Evolutionary conservation across 2,329 filamentous ascomycete species (phyloP).

Genomic region (Aureobasidium melanogenum): DNA sequence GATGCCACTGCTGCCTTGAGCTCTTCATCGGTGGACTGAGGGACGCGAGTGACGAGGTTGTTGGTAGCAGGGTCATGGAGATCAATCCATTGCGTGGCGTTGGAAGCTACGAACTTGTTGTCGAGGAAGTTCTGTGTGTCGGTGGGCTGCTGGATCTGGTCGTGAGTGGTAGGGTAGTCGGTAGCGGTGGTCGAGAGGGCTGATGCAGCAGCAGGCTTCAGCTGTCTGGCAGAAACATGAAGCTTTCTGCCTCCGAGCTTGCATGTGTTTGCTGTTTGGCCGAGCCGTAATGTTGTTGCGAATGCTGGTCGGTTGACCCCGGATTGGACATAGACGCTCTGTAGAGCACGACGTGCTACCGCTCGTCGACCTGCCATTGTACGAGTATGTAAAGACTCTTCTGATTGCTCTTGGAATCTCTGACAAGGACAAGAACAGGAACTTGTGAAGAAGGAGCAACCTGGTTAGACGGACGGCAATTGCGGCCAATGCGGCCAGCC

Average conservation of each 20-base stretch:
- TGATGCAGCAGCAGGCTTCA: conserved; percentile 38
- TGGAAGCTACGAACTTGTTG: conserved; percentile 56
- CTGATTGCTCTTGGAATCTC: not conserved
- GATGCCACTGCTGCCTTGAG: conserved; percentile 63
- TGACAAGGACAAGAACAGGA: not conserved
- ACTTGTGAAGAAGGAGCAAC: not conserved
- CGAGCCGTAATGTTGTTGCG: conserved; percentile 30
- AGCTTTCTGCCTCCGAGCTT: conserved; percentile 38
- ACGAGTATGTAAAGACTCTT: not conserved
- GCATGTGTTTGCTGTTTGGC: conserved; percentile 26
- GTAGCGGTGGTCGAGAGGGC: conserved; percentile 41
- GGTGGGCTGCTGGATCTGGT: conserved; percentile 55
- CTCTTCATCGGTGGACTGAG: conserved; percentile 68
- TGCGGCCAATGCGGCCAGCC: not conserved
- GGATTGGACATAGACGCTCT: conserved; percentile 31
- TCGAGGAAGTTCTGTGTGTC: conserved; percentile 76
- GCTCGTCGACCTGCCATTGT: conserved; percentile 39
- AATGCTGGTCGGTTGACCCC: conserved; percentile 26
- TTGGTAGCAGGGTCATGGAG: conserved; percentile 73
- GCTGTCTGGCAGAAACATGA: conserved; percentile 47
- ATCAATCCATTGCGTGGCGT: conserved; percentile 62
- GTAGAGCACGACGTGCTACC: conserved; percentile 32
- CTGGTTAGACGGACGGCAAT: not conserved
- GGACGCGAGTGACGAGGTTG: conserved; percentile 70
- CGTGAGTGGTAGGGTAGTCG: conserved; percentile 62